Percentiles rank a stretch among this genome's conserved stretches.
Evolutionary conservation across 2,329 filamentous ascomycete species (phyloP).

Genomic region (Cercospora janseana): DNA sequence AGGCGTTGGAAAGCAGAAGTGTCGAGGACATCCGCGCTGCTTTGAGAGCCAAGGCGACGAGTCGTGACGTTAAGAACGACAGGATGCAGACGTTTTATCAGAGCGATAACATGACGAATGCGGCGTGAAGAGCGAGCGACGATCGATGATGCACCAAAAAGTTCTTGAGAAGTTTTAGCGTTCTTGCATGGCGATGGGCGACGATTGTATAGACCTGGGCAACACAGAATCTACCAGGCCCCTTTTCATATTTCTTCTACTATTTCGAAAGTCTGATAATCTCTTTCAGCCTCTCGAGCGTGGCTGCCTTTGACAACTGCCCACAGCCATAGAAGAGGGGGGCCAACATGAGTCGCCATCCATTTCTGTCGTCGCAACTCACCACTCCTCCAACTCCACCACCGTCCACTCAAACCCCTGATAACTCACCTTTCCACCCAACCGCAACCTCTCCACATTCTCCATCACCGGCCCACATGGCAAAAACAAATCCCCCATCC

Average conservation of each 20-base stretch:
- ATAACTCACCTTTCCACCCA: slow-evolving; percentile 34
- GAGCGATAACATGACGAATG: slow-evolving; percentile 22
- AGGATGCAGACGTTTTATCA: slow-evolving; percentile 27
- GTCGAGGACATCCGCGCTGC: slow-evolving; percentile 47
- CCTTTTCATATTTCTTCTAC: no score
- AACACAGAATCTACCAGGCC: slow-evolving; percentile 40
- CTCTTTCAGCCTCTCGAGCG: no score
- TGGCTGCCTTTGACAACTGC: no score
- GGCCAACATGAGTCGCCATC: no score
- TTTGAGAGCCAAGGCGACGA: slow-evolving; percentile 42
- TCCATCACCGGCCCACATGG: slow-evolving; percentile 43
- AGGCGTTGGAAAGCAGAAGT: slow-evolving; percentile 39
- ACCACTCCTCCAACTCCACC: slow-evolving; percentile 6
- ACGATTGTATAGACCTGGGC: neutral
- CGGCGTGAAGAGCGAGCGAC: neutral
- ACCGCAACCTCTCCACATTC: slow-evolving; percentile 29
- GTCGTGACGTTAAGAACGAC: slow-evolving; percentile 30
- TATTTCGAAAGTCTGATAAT: no score
- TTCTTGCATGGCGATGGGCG: slow-evolving; percentile 7
- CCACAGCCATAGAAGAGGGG: no score
- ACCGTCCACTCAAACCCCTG: slow-evolving; percentile 5
- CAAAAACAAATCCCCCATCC: slow-evolving; percentile 42
- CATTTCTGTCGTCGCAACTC: no score
- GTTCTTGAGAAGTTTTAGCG: slow-evolving; percentile 2
- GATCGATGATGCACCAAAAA: neutral